A percentile compares a stretch with the other conserved stretches of the same genome.
These are phyloP conservation scores for Myotisia sp. DNA, from an alignment of 2,329 filamentous ascomycete species.

Conservation along the genomic window DNA sequence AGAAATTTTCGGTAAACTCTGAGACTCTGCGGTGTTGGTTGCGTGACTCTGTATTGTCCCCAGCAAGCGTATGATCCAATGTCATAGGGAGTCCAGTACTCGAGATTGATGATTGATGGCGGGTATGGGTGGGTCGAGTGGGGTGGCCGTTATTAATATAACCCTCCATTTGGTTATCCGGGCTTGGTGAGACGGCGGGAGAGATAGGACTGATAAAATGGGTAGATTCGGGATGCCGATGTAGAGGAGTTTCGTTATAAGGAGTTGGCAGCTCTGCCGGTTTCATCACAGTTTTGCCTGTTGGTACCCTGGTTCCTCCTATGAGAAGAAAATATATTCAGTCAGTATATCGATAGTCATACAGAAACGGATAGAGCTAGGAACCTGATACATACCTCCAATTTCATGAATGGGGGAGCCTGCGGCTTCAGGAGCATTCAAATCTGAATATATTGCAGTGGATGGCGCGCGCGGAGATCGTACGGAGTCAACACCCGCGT, in stretches of 20 bases:
- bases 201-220: conserved; percentile 13
- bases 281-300: conserved; percentile 2
- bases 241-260: conserved; percentile 8
- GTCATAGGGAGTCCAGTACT: conserved; percentile 10
- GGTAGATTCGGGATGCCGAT: conserved; percentile 13
- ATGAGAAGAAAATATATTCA: neutral
- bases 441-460: conserved; percentile 7
- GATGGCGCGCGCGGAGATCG: conserved; percentile 9
- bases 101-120: conserved; percentile 12
- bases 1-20: conserved; percentile 12
- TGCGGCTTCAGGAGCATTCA: conserved; percentile 15
- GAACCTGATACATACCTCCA: conserved; percentile 20
- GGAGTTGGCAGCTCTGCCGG: conserved; percentile 11
- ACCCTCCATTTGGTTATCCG: conserved; percentile 7
- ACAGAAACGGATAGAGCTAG: conserved; percentile 5
- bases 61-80: conserved; percentile 6
- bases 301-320: no score
- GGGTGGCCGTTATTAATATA: neutral
- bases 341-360: neutral
- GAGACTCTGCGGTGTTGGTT: conserved; percentile 10
- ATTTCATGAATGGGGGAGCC: conserved; percentile 21
- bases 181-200: conserved; percentile 10
- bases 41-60: conserved; percentile 7
- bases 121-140: conserved; percentile 7
- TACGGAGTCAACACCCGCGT: conserved; percentile 9